phyloP scores from a whole-genome alignment of 2,329 filamentous ascomycete species.

The Furcasterigmium furcatum region DNA sequence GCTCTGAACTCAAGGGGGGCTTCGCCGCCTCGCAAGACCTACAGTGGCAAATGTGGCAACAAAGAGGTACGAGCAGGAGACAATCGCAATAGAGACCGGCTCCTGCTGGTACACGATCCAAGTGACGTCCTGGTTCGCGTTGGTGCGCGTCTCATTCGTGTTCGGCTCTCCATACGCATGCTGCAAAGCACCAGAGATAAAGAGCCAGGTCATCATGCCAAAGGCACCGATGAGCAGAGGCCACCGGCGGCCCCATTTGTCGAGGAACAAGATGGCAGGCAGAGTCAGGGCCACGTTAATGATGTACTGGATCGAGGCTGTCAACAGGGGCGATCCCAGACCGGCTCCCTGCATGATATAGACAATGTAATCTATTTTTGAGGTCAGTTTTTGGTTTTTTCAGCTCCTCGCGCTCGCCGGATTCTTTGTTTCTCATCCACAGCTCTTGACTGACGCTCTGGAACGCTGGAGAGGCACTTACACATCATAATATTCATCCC shows the following conservation, averaged over 20 bases:
- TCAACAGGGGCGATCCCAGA: constrained; percentile 54
- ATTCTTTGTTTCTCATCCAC: no score
- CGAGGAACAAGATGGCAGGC: constrained; percentile 58
- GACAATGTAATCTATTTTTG: constrained; percentile 45
- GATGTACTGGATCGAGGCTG: constrained; percentile 60
- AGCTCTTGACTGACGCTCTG: no score
- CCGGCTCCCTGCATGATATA: constrained; percentile 58
- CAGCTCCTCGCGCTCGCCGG: no score
- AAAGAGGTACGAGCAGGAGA: constrained; percentile 64
- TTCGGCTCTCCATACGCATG: constrained; percentile 54
- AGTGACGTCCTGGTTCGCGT: constrained; percentile 44
- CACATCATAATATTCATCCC: constrained; percentile 9
- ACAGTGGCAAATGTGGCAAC: constrained; percentile 43
- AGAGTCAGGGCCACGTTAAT: constrained; percentile 60
- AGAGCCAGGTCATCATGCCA: constrained; percentile 58
- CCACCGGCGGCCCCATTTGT: constrained; percentile 55
- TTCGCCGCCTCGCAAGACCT: constrained; percentile 2
- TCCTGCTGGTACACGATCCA: constrained; percentile 53
- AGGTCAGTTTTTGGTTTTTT: no score
- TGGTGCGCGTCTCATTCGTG: constrained; percentile 29
- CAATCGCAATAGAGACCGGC: constrained; percentile 58
- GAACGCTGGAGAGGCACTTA: background rate
- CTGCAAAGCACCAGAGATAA: constrained; percentile 60
- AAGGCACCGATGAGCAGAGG: constrained; percentile 53
- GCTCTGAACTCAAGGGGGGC: no score